phyloP scores from a whole-genome alignment of 768 basidiomycete genomes.

The Leccinum subgranulosum region DNA sequence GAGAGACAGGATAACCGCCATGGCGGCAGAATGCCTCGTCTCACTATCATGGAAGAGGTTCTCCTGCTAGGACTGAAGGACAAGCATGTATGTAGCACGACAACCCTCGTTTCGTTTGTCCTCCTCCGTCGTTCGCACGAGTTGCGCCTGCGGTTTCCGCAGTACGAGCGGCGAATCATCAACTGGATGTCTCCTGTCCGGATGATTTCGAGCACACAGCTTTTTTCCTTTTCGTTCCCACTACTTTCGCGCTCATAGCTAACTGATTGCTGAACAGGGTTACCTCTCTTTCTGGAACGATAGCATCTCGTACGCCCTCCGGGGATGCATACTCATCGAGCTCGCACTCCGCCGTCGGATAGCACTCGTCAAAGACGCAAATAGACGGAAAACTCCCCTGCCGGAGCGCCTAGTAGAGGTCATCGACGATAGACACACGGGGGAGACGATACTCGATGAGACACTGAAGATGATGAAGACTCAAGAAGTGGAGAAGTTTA shows the following conservation, averaged over 20 bases:
- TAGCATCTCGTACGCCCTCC: constrained; percentile 97
- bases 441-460: constrained; percentile 96
- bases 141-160: constrained; percentile 14
- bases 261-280: constrained; percentile 46
- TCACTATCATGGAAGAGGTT: constrained; percentile 98
- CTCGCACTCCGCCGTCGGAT: constrained; percentile 94
- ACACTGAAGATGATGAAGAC: constrained; percentile 93
- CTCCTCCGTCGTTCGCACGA: constrained; percentile 7
- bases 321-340: constrained; percentile 98
- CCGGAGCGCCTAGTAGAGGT: constrained; percentile 88
- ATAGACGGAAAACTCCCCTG: constrained; percentile 65
- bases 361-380: constrained; percentile 83
- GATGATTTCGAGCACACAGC: constrained; percentile 3
- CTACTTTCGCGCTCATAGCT: constrained; percentile 5
- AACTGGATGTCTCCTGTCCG: neutral
- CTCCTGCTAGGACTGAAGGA: constrained; percentile 92
- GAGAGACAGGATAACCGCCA: constrained; percentile 59
- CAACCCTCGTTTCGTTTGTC: neutral
- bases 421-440: constrained; percentile 87
- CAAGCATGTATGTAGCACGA: constrained; percentile 66
- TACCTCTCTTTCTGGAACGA: constrained; percentile 99
- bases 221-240: constrained; percentile 1
- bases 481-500: constrained; percentile 52
- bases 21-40: constrained; percentile 72
- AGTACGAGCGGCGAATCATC: constrained; percentile 11